These are phyloP conservation scores for Neurospora sp. DNA, from an alignment of 495 filamentous ascomycete species.

Conservation along the genomic window DNA sequence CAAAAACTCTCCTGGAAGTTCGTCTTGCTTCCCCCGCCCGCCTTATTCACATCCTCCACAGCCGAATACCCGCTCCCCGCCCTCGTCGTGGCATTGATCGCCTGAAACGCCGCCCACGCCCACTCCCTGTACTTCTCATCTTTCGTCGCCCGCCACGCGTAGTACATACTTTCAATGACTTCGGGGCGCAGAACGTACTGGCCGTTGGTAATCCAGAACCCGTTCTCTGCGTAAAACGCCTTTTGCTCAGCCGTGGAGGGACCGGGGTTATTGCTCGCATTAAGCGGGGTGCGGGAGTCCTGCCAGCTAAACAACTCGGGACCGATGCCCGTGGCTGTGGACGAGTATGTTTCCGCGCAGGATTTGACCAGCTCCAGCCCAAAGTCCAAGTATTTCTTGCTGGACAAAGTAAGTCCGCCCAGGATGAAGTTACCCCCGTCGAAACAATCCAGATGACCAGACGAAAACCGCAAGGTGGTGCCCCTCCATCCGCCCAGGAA, in stretches of 20 bases:
- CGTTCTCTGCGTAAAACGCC: conserved; percentile 51
- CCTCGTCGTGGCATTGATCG: conserved; percentile 55
- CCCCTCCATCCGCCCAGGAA: conserved; percentile 52
- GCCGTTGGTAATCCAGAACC: conserved; percentile 61
- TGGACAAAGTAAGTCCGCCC: conserved; percentile 60
- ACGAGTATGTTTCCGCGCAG: conserved; percentile 65
- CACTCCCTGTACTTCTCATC: conserved; percentile 65
- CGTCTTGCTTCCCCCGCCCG: conserved; percentile 47
- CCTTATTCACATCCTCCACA: conserved; percentile 54
- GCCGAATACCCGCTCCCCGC: conserved; percentile 58
- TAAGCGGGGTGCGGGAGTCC: conserved; percentile 25
- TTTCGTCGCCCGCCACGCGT: conserved; percentile 72
- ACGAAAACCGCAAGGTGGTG: conserved; percentile 38
- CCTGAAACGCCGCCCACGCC: conserved; percentile 73
- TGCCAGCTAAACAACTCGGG: conserved; percentile 74
- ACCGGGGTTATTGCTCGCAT: conserved; percentile 26
- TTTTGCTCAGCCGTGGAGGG: conserved; percentile 35
- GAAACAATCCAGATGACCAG: conserved; percentile 72
- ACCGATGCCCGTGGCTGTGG: conserved; percentile 62
- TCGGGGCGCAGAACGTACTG: conserved; percentile 71
- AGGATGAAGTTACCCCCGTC: conserved; percentile 80
- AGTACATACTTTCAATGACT: conserved; percentile 81
- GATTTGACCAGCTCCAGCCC: conserved; percentile 63
- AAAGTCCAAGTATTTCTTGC: conserved; percentile 58
- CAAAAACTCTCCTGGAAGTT: conserved; percentile 84